Evolutionary conservation across 1,284 basidiomycete species (phyloP).

Genomic region (Leccinum pallidistipes): DNA sequence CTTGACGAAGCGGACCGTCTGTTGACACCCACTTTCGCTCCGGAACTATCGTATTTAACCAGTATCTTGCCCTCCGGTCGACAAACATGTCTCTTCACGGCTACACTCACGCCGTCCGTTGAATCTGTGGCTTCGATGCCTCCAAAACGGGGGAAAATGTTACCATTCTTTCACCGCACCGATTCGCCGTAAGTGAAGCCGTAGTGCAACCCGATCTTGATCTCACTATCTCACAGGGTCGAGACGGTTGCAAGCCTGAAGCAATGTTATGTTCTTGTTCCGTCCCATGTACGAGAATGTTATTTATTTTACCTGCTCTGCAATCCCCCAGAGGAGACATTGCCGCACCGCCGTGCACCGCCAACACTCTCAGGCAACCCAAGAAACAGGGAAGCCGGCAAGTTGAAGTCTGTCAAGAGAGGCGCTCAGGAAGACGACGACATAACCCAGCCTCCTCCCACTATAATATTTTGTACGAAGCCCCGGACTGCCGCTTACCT

Average conservation of each 20-base stretch:
- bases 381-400: conserved; percentile 34
- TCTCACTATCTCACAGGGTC: conserved; percentile 49
- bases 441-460: conserved; percentile 76
- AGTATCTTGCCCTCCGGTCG: conserved; percentile 77
- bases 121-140: conserved; percentile 75
- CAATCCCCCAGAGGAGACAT: conserved; percentile 81
- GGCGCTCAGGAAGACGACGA: conserved; percentile 49
- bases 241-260: conserved; percentile 86
- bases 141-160: conserved; percentile 80
- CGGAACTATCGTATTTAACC: conserved; percentile 84
- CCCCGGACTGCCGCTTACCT: conserved; percentile 90
- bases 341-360: conserved; percentile 61
- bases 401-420: conserved; percentile 37
- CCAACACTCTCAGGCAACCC: conserved; percentile 42
- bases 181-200: conserved; percentile 61
- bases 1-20: conserved; percentile 97
- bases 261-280: conserved; percentile 91
- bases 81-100: conserved; percentile 97
- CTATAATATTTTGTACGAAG: conserved; percentile 93
- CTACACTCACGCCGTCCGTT: conserved; percentile 89
- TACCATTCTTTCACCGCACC: conserved; percentile 88
- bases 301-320: conserved; percentile 92
- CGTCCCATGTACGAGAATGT: conserved; percentile 91
- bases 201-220: not conserved
- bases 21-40: conserved; percentile 87